Percentiles rank a stretch among this genome's conserved stretches.
These are phyloP conservation scores for Erodium texanum DNA, from an alignment of 441 rosid species.

Conservation along the genomic window DNA sequence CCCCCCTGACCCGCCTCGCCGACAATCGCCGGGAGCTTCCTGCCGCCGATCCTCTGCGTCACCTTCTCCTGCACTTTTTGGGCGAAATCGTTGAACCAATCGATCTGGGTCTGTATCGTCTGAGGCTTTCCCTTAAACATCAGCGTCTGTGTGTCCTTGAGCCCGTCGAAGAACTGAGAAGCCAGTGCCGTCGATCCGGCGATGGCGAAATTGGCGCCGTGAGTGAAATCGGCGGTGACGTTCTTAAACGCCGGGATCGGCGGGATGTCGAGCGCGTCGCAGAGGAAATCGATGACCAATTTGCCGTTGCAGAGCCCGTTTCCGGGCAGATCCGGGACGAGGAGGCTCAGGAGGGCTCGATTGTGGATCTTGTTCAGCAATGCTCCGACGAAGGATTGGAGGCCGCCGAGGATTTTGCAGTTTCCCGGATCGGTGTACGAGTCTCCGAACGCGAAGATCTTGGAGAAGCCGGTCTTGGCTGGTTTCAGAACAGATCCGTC, in stretches of 20 bases:
- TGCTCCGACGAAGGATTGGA: constrained; percentile 17
- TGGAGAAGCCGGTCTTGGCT: constrained; percentile 13
- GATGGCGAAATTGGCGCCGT: constrained; percentile 35
- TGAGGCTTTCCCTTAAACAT: constrained; percentile 26
- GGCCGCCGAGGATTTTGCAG: constrained; percentile 22
- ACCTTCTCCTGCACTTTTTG: constrained; percentile 8
- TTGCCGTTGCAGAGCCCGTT: constrained; percentile 29
- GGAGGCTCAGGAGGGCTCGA: not conserved
- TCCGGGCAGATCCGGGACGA: not conserved
- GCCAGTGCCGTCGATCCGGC: constrained; percentile 38
- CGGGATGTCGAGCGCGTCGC: constrained; percentile 29
- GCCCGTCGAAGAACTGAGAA: constrained; percentile 9
- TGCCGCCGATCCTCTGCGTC: not conserved
- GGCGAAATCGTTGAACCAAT: constrained; percentile 30
- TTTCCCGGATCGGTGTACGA: constrained; percentile 41
- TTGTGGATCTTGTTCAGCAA: not conserved
- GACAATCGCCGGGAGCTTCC: not conserved
- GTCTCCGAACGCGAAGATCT: constrained; percentile 38
- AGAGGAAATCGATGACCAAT: constrained; percentile 34
- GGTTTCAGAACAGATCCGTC: too few relatives aligned
- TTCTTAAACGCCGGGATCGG: constrained; percentile 26
- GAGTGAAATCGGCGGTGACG: constrained; percentile 12
- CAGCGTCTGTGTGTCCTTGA: constrained; percentile 4
- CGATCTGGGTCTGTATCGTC: constrained; percentile 22
- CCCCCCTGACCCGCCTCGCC: too few relatives aligned